These are phyloP conservation scores for Euphorbia corollata DNA, from an alignment of 441 rosid genomes.

Conservation along the genomic window DNA sequence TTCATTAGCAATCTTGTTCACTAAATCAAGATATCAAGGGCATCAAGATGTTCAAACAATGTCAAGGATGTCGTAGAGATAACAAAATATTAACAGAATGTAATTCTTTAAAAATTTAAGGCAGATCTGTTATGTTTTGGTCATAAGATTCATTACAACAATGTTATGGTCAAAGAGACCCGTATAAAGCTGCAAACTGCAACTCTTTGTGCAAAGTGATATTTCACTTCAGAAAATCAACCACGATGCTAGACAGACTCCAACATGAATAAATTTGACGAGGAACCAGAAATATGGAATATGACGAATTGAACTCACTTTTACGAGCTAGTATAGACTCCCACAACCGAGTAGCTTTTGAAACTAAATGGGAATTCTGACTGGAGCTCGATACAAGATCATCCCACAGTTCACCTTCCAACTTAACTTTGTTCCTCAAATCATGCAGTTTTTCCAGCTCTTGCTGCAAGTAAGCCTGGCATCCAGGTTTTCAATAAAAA, in stretches of 20 bases:
- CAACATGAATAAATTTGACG: not conserved
- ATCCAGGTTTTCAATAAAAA: conserved; percentile 26
- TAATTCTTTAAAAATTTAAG: not conserved
- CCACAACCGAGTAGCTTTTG: conserved; percentile 92
- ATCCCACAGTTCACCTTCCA: conserved; percentile 98
- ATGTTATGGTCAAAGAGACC: not conserved
- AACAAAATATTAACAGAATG: not conserved
- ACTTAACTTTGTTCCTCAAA: conserved; percentile 89
- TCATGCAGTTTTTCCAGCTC: conserved; percentile 95
- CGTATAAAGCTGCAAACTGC: not conserved
- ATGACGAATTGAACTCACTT: conserved; percentile 39
- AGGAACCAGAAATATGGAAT: not conserved
- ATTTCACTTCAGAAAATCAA: not conserved
- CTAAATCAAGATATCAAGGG: conserved; percentile 1
- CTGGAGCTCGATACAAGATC: conserved; percentile 94
- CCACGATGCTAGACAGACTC: not conserved
- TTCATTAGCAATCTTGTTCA: conserved; percentile 5
- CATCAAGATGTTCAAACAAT: not conserved
- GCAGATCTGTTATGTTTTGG: not conserved
- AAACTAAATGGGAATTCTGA: conserved; percentile 92
- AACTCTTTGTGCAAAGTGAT: not conserved
- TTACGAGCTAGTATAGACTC: conserved; percentile 88
- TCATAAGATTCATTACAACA: not conserved
- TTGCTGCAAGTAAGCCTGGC: conserved; percentile 95
- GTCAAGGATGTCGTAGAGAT: not conserved